Percentiles rank a stretch among this genome's conserved stretches.
Conservation (phyloP, 768 basidiomycete species). For the Agrocybe chaxingu region DNA sequence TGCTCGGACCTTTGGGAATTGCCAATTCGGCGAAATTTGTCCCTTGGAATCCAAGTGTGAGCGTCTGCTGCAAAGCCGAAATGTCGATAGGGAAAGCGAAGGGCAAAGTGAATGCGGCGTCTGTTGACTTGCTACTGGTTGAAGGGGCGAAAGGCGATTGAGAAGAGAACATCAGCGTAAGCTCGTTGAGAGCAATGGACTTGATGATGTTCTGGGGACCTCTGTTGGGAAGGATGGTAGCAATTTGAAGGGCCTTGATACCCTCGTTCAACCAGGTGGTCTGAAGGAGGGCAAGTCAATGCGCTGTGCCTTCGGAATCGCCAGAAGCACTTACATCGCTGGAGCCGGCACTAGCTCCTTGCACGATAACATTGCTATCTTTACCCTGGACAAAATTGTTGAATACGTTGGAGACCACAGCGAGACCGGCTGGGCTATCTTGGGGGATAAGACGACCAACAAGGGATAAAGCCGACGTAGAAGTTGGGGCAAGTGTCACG, state of each 20-base stretch:
- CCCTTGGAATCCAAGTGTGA: conserved; percentile 49
- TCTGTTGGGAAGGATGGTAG: conserved; percentile 58
- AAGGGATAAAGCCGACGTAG: conserved; percentile 50
- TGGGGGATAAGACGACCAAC: conserved; percentile 68
- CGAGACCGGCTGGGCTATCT: conserved; percentile 45
- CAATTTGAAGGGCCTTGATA: conserved; percentile 59
- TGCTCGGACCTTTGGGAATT: conserved; percentile 53
- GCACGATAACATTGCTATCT: conserved; percentile 56
- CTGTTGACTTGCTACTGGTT: conserved; percentile 57
- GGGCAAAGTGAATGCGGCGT: conserved; percentile 63
- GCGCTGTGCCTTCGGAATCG: not conserved
- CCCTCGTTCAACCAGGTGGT: conserved; percentile 73
- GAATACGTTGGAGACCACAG: conserved; percentile 61
- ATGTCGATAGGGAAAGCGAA: conserved; percentile 73
- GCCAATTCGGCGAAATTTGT: conserved; percentile 56
- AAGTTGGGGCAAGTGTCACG: conserved; percentile 52
- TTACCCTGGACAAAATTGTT: conserved; percentile 70
- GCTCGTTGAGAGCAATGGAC: conserved; percentile 56
- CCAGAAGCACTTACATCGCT: conserved; percentile 40
- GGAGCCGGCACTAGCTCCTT: conserved; percentile 57
- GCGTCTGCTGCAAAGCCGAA: conserved; percentile 54
- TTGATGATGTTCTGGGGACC: conserved; percentile 63
- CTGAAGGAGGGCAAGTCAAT: conserved; percentile 25
- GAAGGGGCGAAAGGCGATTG: conserved; percentile 54
- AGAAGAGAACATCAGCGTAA: conserved; percentile 56